phyloP scores from a whole-genome alignment of 495 filamentous ascomycete species.

The Xylaria palmicola region DNA sequence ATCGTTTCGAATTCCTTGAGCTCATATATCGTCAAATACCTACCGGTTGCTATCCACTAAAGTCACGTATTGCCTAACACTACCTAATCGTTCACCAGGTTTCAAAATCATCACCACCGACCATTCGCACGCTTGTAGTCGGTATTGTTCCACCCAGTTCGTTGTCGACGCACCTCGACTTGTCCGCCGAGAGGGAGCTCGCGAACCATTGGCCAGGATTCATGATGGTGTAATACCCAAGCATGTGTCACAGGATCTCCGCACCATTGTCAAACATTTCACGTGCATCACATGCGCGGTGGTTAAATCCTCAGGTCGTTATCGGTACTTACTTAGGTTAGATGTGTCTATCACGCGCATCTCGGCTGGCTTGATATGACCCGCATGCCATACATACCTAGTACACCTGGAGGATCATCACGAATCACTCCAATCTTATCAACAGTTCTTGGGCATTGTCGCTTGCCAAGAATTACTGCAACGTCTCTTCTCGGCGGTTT shows the following conservation, averaged over 20 bases:
- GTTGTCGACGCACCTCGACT: neutral
- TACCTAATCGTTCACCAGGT: no score
- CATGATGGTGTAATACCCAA: neutral
- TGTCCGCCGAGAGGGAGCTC: neutral
- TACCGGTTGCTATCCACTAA: no score
- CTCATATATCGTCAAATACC: no score
- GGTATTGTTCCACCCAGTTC: neutral
- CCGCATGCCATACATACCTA: neutral
- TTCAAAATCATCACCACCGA: no score
- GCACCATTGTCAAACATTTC: conserved; percentile 12
- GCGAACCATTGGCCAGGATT: neutral
- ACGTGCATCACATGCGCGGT: conserved; percentile 12
- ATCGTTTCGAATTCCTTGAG: no score
- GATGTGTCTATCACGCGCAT: neutral
- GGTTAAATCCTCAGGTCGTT: neutral
- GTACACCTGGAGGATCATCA: no score
- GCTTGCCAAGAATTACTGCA: neutral
- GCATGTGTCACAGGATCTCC: conserved; percentile 7
- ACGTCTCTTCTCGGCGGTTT: neutral
- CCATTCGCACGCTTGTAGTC: no score
- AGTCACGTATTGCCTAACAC: no score
- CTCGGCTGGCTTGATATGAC: neutral
- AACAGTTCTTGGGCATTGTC: neutral
- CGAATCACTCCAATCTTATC: neutral
- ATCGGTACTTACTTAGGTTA: neutral